Evolutionary conservation across 1,284 basidiomycete species (phyloP).

Genomic region (Ceratobasidium papillatum): DNA sequence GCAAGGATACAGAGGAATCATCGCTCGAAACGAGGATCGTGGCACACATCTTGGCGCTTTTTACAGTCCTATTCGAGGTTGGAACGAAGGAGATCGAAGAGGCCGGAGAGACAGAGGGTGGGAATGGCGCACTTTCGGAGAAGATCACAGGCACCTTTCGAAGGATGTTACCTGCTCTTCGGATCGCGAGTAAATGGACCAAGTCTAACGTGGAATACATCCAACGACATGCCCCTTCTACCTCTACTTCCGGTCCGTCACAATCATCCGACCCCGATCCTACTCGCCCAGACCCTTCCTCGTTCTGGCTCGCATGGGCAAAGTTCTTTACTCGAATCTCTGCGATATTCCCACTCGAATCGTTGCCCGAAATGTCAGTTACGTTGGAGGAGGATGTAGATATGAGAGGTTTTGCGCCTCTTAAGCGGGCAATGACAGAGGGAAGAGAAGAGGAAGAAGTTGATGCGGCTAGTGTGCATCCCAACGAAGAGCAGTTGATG

Average conservation of each 20-base stretch:
- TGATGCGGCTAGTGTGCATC: conserved; percentile 65
- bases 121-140: conserved; percentile 50
- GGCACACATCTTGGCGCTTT: conserved; percentile 75
- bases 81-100: conserved; percentile 63
- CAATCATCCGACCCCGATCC: conserved; percentile 49
- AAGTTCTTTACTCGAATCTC: conserved; percentile 72
- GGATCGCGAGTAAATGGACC: conserved; percentile 91
- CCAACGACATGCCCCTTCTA: conserved; percentile 49
- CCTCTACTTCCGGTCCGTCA: conserved; percentile 48
- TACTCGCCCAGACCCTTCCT: conserved; percentile 47
- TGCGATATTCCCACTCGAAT: conserved; percentile 73
- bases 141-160: conserved; percentile 87
- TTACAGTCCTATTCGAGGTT: conserved; percentile 72
- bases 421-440: conserved; percentile 61
- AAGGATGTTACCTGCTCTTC: conserved; percentile 84
- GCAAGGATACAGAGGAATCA: conserved; percentile 38
- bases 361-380: conserved; percentile 68
- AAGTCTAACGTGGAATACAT: conserved; percentile 81
- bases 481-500: conserved; percentile 96
- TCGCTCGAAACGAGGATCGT: conserved; percentile 74
- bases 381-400: conserved; percentile 94
- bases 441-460: conserved; percentile 5
- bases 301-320: conserved; percentile 80
- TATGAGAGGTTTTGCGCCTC: conserved; percentile 86
- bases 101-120: conserved; percentile 41